Percentiles rank a stretch among this genome's conserved stretches.
phyloP scores from a whole-genome alignment of 2,329 filamentous ascomycete species.

The Pestalotiopsis sp. region DNA sequence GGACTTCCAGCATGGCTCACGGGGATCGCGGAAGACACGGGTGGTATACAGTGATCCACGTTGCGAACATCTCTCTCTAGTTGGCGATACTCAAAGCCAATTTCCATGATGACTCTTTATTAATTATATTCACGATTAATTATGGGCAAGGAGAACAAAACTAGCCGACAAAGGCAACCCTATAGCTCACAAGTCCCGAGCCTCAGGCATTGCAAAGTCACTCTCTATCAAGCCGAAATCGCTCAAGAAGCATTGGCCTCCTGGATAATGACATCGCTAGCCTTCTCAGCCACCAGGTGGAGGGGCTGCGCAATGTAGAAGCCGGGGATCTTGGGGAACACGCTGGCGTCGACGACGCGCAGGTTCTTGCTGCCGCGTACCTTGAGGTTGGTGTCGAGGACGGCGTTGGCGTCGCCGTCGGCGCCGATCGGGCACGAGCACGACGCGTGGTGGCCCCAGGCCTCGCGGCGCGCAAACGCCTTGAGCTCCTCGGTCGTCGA shows the following conservation, averaged over 20 bases:
- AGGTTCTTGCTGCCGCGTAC: conserved; percentile 51
- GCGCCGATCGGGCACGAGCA: conserved; percentile 27
- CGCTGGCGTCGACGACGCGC: conserved; percentile 56
- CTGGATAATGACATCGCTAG: conserved; percentile 21
- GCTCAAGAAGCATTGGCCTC: conserved; percentile 22
- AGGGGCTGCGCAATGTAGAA: conserved; percentile 26
- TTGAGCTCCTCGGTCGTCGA: conserved; percentile 20
- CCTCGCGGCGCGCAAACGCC: conserved; percentile 15
- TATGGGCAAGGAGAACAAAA: neutral
- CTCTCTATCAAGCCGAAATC: conserved; percentile 20
- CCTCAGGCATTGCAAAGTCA: too few relatives aligned
- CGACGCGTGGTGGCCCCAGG: conserved; percentile 24
- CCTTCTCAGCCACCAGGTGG: conserved; percentile 28
- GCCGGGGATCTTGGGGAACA: conserved; percentile 49
- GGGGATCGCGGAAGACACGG: too few relatives aligned
- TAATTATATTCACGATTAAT: neutral
- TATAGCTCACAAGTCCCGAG: conserved; percentile 39
- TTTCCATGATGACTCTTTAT: neutral
- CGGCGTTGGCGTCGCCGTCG: conserved; percentile 48
- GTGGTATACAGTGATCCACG: neutral
- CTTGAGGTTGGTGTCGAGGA: conserved; percentile 50
- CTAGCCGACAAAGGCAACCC: neutral
- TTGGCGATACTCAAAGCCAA: neutral
- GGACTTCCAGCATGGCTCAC: too few relatives aligned
- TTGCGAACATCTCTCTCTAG: neutral